These are phyloP conservation scores for Echinosophora koreensis DNA, from an alignment of 306 rosid species.

Conservation along the genomic window DNA sequence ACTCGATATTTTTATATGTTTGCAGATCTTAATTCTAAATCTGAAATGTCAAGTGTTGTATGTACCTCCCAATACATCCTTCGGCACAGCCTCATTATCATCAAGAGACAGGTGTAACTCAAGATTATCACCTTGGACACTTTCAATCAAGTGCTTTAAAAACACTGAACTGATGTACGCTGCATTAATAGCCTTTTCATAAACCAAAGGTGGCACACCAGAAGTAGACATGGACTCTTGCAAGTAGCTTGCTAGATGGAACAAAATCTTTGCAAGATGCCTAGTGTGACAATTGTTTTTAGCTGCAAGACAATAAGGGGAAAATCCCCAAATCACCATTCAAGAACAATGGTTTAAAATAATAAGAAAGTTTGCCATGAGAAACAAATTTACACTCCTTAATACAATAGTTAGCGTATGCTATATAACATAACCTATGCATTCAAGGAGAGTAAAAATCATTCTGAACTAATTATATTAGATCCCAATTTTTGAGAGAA, in stretches of 20 bases:
- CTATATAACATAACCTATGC: background rate
- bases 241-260: conserved; percentile 76
- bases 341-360: background rate
- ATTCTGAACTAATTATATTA: conserved; percentile 1
- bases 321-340: background rate
- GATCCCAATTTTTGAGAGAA: background rate
- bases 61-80: conserved; percentile 62
- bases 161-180: conserved; percentile 72
- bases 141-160: conserved; percentile 76
- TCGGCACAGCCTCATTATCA: conserved; percentile 59
- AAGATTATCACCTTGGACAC: conserved; percentile 53
- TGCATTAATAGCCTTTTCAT: conserved; percentile 74
- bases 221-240: conserved; percentile 68
- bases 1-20: background rate
- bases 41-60: background rate
- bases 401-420: conserved; percentile 22
- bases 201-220: conserved; percentile 55
- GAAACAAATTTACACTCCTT: conserved; percentile 27
- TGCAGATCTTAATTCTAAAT: background rate
- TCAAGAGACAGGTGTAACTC: conserved; percentile 64
- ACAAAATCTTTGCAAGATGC: conserved; percentile 82
- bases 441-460: conserved; percentile 23
- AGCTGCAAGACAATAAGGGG: conserved; percentile 51
- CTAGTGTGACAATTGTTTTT: conserved; percentile 70
- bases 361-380: background rate